phyloP scores from a whole-genome alignment of 305 asterid species.

The Solanum hybrid region DNA sequence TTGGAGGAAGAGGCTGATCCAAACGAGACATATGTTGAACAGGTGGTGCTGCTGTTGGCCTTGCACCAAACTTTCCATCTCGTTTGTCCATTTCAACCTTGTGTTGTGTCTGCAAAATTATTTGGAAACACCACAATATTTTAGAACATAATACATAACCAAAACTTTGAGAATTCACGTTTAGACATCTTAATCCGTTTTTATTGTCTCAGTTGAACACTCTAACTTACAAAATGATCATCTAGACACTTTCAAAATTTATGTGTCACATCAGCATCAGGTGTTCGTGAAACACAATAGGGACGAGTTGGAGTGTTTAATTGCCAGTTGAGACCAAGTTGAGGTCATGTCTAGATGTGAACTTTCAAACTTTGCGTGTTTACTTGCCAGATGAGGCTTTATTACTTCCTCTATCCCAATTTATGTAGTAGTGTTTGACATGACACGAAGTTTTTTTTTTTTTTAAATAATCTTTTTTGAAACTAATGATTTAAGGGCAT shows the following conservation, averaged over 20 bases:
- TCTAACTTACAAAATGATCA: not conserved
- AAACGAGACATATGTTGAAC: constrained; percentile 32
- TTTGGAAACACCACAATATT: not conserved
- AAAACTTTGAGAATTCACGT: not conserved
- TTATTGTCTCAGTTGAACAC: not conserved
- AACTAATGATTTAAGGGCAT: not conserved
- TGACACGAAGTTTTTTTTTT: not conserved
- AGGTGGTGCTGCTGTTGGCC: constrained; percentile 21
- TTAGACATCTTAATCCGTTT: not conserved
- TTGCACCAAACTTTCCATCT: constrained; percentile 23
- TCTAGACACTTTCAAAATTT: not conserved
- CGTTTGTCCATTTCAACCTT: constrained; percentile 36
- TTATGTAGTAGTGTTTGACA: not conserved
- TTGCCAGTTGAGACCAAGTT: not conserved
- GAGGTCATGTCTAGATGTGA: not conserved
- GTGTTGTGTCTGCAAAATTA: constrained; percentile 31
- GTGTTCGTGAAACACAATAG: not conserved
- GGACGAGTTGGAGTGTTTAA: not conserved
- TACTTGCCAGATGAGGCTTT: not conserved
- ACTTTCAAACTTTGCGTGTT: not conserved
- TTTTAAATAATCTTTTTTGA: not conserved
- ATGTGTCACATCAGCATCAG: not conserved
- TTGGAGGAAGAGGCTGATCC: constrained; percentile 32
- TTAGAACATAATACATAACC: not conserved
- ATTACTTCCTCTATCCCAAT: not conserved